A percentile compares a stretch with the other conserved stretches of the same genome.
phyloP scores from a whole-genome alignment of 78 protist species.

The Polysphondylium violaceum region DNA sequence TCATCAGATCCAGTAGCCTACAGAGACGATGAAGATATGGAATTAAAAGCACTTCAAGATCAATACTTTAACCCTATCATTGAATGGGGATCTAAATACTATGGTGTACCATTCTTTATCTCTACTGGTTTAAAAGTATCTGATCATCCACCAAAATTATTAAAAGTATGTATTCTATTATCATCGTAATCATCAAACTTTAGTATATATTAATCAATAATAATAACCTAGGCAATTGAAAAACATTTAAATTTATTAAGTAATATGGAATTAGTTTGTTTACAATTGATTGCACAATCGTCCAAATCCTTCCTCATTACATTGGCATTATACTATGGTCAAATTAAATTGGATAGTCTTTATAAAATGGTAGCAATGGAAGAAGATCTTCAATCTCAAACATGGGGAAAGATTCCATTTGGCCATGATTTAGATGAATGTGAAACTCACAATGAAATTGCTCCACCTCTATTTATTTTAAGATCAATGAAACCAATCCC shows the following conservation, averaged over 20 bases:
- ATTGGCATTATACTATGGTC: conserved; percentile 26
- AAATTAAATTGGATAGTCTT: conserved; percentile 36
- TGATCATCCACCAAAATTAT: conserved; percentile 38
- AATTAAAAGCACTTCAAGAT: conserved; percentile 24
- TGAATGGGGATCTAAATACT: conserved; percentile 23
- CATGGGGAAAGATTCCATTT: conserved; percentile 75
- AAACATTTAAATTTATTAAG: conserved; percentile 44
- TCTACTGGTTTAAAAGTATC: conserved; percentile 36
- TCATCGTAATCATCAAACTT: not conserved
- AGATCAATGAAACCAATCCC: conserved; percentile 52
- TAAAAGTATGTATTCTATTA: conserved; percentile 23
- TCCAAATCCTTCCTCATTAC: conserved; percentile 40
- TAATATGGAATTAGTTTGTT: conserved; percentile 55
- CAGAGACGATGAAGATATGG: conserved; percentile 34
- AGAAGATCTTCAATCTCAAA: conserved; percentile 60
- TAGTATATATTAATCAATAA: not conserved
- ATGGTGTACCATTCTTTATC: conserved; percentile 33
- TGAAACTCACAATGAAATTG: conserved; percentile 70
- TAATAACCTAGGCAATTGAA: conserved; percentile 3
- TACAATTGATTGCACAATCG: conserved; percentile 43
- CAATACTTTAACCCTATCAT: conserved; percentile 27
- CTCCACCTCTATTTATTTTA: conserved; percentile 54
- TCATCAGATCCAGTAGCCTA: conserved; percentile 60
- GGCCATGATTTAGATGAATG: conserved; percentile 78
- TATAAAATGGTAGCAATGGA: conserved; percentile 55